Conservation (phyloP, 176 grass and related monocot species). For the Cocos nucifera region DNA sequence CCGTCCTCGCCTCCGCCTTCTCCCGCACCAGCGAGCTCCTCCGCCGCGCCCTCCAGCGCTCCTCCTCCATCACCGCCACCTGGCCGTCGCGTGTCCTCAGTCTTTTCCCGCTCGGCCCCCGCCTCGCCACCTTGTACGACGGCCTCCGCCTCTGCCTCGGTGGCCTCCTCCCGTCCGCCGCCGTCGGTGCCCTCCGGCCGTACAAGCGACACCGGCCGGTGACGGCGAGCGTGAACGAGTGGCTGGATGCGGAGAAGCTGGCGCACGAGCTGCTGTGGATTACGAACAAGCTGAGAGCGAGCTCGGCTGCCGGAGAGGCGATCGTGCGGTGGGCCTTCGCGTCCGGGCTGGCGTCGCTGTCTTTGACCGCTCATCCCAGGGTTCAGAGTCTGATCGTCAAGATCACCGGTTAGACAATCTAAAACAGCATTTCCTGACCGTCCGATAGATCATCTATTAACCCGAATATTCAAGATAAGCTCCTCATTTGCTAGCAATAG, state of each 20-base stretch:
- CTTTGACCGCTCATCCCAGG: slow-evolving; percentile 30
- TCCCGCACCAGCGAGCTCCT: slow-evolving; percentile 30
- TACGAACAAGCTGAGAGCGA: slow-evolving; percentile 25
- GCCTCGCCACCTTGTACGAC: slow-evolving; percentile 7
- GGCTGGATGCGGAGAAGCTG: slow-evolving; percentile 35
- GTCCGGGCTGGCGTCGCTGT: slow-evolving; percentile 19
- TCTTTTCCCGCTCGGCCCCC: slow-evolving; percentile 26
- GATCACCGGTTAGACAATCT: slow-evolving; percentile 16
- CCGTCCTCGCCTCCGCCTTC: slow-evolving; percentile 24
- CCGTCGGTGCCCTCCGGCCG: background rate
- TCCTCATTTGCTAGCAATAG: no score
- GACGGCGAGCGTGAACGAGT: slow-evolving; percentile 15
- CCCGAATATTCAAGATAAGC: no score
- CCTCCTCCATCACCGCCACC: slow-evolving; percentile 2
- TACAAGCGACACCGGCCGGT: slow-evolving; percentile 23
- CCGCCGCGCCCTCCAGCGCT: slow-evolving; percentile 20
- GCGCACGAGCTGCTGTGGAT: slow-evolving; percentile 35
- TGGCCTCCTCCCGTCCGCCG: slow-evolving; percentile 18
- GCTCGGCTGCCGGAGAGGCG: slow-evolving; percentile 17
- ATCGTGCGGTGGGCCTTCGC: slow-evolving; percentile 32
- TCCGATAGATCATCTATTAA: no score
- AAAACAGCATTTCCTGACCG: background rate
- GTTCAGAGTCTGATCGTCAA: slow-evolving; percentile 27
- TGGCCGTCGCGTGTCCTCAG: slow-evolving; percentile 19
- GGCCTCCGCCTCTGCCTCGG: slow-evolving; percentile 25